Base-by-base conservation (phyloP, 2,329 filamentous ascomycete species). In the Paraphoma sp. region DNA sequence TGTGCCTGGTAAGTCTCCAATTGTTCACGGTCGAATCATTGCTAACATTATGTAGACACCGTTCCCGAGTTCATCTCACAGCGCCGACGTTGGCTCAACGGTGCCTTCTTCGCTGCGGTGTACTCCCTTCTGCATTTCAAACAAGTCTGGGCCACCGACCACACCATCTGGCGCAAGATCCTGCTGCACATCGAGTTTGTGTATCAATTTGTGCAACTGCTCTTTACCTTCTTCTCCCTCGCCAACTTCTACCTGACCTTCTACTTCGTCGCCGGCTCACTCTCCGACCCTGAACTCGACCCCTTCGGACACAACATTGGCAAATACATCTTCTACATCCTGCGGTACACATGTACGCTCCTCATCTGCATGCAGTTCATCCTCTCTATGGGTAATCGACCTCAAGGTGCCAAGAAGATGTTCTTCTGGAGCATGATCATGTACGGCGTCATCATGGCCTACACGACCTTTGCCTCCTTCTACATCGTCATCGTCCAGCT, bases 221-320 rank as follows among this genome's bases (percentile, higher is more conserved):
- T 96, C 59, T 99, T 99, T 81, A 99, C 95, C 45, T 99, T 92
- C 82, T 98, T 99, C 82, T 97, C 94, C 10, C 87, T 99, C 65
- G 93, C 94, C 77, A 99, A 99, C 82, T 99, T 98, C 83, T 99
- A 98, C 77, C 88, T 99, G 50, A 96, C 93, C 55, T 99, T 99
- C 80, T 99, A 93, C 84, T 99, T 99, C 81, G 89, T 99, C 64
- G 93, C 93, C 18, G 95, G 95, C 43, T 96, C 93, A 41, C 84
- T 99, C 14, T 86, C 90, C 0, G 92, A 98, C 69, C 81, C 86
- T 0, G 81, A 82, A 28, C 82, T 96, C 63, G 95, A 99, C 76
- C 96, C 96, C 0, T 99, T 99, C 67, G 93, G 93, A 14, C 91
- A 97, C 78, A 85, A 88, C 60, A 89, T 96, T 62, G 94, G 91